Evolutionary conservation across 768 basidiomycete species (phyloP), one percentile per base, ranked within the genome.

Genomic region (Tremella mesenterica): DNA sequence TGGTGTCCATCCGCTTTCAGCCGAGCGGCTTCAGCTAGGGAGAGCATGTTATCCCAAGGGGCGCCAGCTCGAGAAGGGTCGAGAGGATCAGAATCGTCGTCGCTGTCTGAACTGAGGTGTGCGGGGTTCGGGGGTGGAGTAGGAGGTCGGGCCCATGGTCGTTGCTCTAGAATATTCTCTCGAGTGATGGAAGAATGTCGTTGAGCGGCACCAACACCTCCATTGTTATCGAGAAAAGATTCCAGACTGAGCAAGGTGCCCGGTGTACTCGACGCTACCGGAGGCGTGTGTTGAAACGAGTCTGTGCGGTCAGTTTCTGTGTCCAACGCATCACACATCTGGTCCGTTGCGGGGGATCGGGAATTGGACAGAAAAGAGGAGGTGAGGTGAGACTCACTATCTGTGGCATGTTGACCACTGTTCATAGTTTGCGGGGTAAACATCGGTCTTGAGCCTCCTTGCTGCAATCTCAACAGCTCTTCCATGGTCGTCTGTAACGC

Each of bases 1-100:
- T 60, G 33, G 27, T 64, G 63, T 26, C 56, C 59, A 39, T 69
- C 67, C 13, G 57, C 52, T 31, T 64, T 60, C n/a, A 69, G 43
- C 29, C 67, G 50, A 1, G 67, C 67, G 2, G 64, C 67, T 46
- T 69, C 67, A 12, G 64, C 67, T 6, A 69, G 57, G 18, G 60
- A 63, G 12, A 64, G 43, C 67, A 69, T 69, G 31, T 60, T 65
- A 28, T 58, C 54, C 62, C 61, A 65, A 4, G 67, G 64, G 1
- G 57, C 62, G 14, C 49, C 44, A 16, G 54, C 41, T 25, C 38
- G 25, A n/a, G 28, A 48, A 5, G 50, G 54, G 30, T 36, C 39
- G 10, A 61, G 43, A 7, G 49, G 60, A 20, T 69, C 64, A 4
- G 31, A 41, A 14, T 54, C 54, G 7, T 61, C 63, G 21, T 69